Evolutionary conservation across 1,284 basidiomycete species (phyloP), one percentile per base, ranked within the genome.

Genomic region (Phenoliferia sp.): DNA sequence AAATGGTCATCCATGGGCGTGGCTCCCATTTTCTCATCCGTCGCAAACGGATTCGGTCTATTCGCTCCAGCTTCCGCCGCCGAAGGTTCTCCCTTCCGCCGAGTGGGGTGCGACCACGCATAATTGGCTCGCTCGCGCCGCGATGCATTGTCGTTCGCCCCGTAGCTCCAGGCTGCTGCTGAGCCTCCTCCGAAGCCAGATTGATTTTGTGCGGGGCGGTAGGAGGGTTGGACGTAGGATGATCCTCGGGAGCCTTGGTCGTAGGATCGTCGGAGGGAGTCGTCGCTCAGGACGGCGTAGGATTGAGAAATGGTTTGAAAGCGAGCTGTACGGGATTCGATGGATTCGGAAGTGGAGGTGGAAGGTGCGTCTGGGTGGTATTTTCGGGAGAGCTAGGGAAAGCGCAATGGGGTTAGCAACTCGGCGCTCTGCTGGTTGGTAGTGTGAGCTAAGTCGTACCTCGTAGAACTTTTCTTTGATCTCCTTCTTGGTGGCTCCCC

Each of bases 401-500:
- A 17, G 17, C 32, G 36, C 28, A n/a, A 28, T 3, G 26, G 28
- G 34, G 17, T 48, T 19, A 19, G 55, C 16, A 10, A 9, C 10
- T 32, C n/a, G 17, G 3, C 2, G 16, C 39, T 15, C 31, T 28
- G 28, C 19, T 50, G 33, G 22, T 22, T 62, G n/a, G 17, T 31
- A 35, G 64, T 10, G 17, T 34, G 59, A 34, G 26, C 50, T 36
- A 9, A 3, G 31, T n/a, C 69, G 48, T 15, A 76, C 75, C 61
- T 76, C 71, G 63, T 76, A 76, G 59, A 76, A 76, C 64, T 67
- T 70, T n/a, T 72, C 69, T 59, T 72, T 75, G 62, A 76, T 75
- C 55, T 74, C 62, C 35, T 72, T 69, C 54, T 68, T 63, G 0
- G 68, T 66, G 1, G 73, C 73, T 12, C 57, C 57, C 16, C 59